Base-by-base conservation (phyloP, 2,329 filamentous ascomycete genomes). In the Coniochaeta prunicola region DNA sequence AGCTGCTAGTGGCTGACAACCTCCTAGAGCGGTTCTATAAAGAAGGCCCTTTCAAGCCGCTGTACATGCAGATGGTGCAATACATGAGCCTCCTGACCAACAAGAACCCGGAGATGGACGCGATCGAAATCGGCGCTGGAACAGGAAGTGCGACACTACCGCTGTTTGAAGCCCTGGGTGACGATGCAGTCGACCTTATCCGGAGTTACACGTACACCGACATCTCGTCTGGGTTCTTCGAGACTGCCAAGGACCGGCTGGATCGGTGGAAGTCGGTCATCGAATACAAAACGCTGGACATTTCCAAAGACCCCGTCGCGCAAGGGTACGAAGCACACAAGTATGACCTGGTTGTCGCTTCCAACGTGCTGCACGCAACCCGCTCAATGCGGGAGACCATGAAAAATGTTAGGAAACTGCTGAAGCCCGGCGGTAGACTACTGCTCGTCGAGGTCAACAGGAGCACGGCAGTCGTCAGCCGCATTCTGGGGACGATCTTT, bases 101-200 rank as follows among this genome's bases (percentile, higher is more conserved):
- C 28, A n/a, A 55, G n/a, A 31, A 33, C 28, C 28, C 26, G 31
- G 5, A 34, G 4, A 31, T 55, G 53, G 8, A 61, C 31, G 69
- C 80, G 28, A 61, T 81, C 5, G 70, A 72, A 61, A 68, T 77
- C 4, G 77, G 77, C 15, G 76, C 70, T 4, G 77, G 77, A 0
- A 77, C 73, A 0, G 77, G 76, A 0, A 70, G 71, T 2, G 68
- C 74, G 0, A 79, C 77, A 0, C 63, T 66, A 3, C 55, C 58
- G 1, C 63, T 79, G 4, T 61, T 79, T 2, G 50, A 62, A 3
- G 65, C 60, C 1, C 31, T 66, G 8, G 61, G 58, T 4, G 48
- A 19, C 17, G 42, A 58, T 4, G 42, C 38, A 21, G 36, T 31
- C 1, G 31, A n/a, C 57, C 53, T 4, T 48, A 54, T 0, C 38